These are phyloP conservation scores for Pleurotus tuber-regium DNA, from an alignment of 768 basidiomycete species.

Conservation along the genomic window DNA sequence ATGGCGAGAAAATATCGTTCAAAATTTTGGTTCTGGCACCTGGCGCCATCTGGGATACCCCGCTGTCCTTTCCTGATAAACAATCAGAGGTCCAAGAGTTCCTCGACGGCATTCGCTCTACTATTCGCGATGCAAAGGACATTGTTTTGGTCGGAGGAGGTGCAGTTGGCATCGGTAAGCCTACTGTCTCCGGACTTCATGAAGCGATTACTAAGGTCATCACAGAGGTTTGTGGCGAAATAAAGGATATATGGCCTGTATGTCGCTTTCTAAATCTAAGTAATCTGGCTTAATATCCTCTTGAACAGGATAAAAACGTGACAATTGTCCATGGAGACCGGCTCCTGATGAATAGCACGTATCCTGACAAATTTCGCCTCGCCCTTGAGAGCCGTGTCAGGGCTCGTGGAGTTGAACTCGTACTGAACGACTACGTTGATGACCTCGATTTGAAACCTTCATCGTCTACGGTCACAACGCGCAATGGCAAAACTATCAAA, in stretches of 20 bases:
- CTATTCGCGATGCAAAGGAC: slow-evolving; percentile 31
- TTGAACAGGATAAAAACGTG: slow-evolving; percentile 40
- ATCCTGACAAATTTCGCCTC: slow-evolving; percentile 52
- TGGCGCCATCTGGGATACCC: slow-evolving; percentile 46
- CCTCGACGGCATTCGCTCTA: slow-evolving; percentile 13
- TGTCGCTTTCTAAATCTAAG: slow-evolving; percentile 13
- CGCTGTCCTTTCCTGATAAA: slow-evolving; percentile 28
- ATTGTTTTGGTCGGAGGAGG: slow-evolving; percentile 42
- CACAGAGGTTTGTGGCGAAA: slow-evolving; percentile 40
- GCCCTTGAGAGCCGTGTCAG: slow-evolving; percentile 39
- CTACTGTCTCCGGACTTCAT: neutral
- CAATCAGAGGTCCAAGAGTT: slow-evolving; percentile 23
- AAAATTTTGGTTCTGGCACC: slow-evolving; percentile 56
- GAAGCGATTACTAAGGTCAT: neutral
- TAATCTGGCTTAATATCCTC: neutral
- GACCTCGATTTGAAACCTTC: slow-evolving; percentile 33
- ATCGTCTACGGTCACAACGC: slow-evolving; percentile 43
- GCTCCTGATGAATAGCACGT: slow-evolving; percentile 54
- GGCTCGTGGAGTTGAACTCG: slow-evolving; percentile 44
- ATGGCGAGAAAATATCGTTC: slow-evolving; percentile 43
- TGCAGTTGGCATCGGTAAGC: slow-evolving; percentile 29
- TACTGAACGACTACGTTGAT: slow-evolving; percentile 55
- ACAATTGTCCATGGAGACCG: slow-evolving; percentile 59
- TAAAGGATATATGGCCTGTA: slow-evolving; percentile 39
- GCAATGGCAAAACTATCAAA: slow-evolving; percentile 43